phyloP scores from a whole-genome alignment of 441 rosid genomes.

The Jatropha podagrica region DNA sequence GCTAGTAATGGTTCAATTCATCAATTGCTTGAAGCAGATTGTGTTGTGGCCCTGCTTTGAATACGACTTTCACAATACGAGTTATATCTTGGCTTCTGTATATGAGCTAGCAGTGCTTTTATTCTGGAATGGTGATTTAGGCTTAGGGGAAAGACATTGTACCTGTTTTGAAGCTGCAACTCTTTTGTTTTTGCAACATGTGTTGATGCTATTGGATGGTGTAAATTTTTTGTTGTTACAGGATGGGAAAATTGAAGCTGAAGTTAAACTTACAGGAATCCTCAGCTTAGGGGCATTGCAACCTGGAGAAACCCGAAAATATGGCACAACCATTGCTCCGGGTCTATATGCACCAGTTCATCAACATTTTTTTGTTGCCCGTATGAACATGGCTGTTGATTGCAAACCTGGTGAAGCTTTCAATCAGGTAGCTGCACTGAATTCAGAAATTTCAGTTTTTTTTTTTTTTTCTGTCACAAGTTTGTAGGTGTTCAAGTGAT shows the following conservation, averaged over 20 bases:
- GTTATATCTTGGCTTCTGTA: background rate
- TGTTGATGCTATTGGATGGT: constrained; percentile 3
- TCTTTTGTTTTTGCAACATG: background rate
- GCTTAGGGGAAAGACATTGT: background rate
- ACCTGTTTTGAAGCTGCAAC: background rate
- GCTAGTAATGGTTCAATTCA: background rate
- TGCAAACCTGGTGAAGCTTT: constrained; percentile 80
- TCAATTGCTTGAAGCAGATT: background rate
- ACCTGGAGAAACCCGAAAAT: constrained; percentile 80
- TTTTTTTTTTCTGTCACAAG: background rate
- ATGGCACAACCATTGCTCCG: constrained; percentile 86
- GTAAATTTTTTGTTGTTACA: constrained; percentile 29
- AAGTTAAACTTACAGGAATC: constrained; percentile 81
- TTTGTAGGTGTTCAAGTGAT: background rate
- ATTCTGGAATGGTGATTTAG: constrained; percentile 2
- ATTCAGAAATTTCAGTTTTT: background rate
- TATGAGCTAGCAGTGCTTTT: background rate
- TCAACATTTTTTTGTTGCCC: constrained; percentile 89
- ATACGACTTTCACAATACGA: background rate
- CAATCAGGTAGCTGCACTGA: constrained; percentile 60
- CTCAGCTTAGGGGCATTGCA: constrained; percentile 87
- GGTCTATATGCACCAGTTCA: constrained; percentile 87
- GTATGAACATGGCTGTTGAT: constrained; percentile 88
- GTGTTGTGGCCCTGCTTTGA: background rate
- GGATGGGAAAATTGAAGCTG: constrained; percentile 94